Conservation (phyloP, 2,329 filamentous ascomycete genomes). For the Sordariomycetes sp. region DNA sequence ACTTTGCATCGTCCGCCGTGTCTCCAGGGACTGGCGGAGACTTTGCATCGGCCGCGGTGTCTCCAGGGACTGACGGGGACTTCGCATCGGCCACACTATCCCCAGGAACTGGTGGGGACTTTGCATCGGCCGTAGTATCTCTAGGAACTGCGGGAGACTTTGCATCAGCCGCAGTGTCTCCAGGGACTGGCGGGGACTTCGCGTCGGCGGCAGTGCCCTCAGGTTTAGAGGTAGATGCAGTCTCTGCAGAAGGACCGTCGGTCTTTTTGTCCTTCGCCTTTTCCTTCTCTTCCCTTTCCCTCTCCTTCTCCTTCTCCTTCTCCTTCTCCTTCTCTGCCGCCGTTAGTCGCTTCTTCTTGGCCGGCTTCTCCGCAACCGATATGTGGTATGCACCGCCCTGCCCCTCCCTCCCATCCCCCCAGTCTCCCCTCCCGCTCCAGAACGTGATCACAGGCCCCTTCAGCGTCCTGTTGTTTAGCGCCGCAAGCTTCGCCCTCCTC, state of each 20-base stretch:
- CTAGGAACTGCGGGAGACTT: background rate
- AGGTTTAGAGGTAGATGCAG: background rate
- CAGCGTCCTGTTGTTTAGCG: conserved; percentile 75
- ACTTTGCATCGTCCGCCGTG: background rate
- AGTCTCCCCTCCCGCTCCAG: conserved; percentile 86
- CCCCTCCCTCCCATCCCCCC: conserved; percentile 62
- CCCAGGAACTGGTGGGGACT: no score
- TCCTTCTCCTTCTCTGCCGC: conserved; percentile 23
- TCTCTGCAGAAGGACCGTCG: background rate
- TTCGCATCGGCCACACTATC: no score
- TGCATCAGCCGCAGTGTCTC: background rate
- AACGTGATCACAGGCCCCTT: conserved; percentile 84
- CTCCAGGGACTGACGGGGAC: no score
- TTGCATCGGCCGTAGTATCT: background rate
- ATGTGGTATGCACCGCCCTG: conserved; percentile 56
- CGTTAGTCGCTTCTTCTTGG: conserved; percentile 42
- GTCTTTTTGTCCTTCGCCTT: conserved; percentile 8
- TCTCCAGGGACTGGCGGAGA: background rate
- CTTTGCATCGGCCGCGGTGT: background rate
- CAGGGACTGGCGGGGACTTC: no score
- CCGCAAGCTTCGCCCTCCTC: conserved; percentile 71
- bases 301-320: conserved; percentile 8
- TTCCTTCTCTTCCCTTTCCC: conserved; percentile 21
- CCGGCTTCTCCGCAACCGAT: conserved; percentile 47
- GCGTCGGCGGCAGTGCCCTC: background rate